Evolutionary conservation across 2,329 filamentous ascomycete genomes (phyloP), one percentile per base, ranked within the genome.

Genomic region (Aspergillus novoparasiticus): DNA sequence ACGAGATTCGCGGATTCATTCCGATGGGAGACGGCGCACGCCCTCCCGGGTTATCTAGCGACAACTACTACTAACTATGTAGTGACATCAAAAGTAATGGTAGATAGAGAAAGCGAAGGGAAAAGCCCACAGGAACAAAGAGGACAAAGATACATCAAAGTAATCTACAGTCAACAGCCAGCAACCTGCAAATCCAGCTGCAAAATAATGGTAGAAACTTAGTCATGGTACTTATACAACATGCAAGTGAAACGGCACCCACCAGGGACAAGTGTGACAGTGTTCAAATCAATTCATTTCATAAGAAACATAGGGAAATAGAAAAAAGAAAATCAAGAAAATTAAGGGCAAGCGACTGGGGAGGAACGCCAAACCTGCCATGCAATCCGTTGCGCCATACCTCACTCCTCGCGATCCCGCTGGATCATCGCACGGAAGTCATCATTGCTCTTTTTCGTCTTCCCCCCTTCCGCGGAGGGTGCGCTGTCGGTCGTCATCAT

Each of bases 381-480:
- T 68, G 67, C 66, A 64, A 66, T 68, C 68, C 71, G 66, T 64
- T 60, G 58, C 51, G 45, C 60, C 54, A 57, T 58, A 61, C 39
- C 68, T 75, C 64, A 73, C 63, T 71, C 70, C 68, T 64, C 64
- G 57, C 68, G 73, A 68, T 67, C 78, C 63, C 78, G 79, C 66
- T 83, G 75, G 55, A 87, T 78, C 82, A 87, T 82, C 36, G 80
- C 80, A 60, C 84, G 81, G 73, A 88, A 88, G 70, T 87, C 85
- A 57, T 81, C 81, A 70, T 88, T 87, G 69, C 83, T 86, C 77
- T 86, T 88, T 67, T 74, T 74, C 61, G 71, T 65, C 70, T 71
- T 72, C 57, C 69, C 71, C 30, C 61, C 66, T 41, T 64, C 65
- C 11, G 46, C 59, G 8, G 64, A 64, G 60, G 64, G 28, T 26